Evolutionary conservation across 2,329 filamentous ascomycete species (phyloP).

Genomic region (Scedosporium apiospermum): DNA sequence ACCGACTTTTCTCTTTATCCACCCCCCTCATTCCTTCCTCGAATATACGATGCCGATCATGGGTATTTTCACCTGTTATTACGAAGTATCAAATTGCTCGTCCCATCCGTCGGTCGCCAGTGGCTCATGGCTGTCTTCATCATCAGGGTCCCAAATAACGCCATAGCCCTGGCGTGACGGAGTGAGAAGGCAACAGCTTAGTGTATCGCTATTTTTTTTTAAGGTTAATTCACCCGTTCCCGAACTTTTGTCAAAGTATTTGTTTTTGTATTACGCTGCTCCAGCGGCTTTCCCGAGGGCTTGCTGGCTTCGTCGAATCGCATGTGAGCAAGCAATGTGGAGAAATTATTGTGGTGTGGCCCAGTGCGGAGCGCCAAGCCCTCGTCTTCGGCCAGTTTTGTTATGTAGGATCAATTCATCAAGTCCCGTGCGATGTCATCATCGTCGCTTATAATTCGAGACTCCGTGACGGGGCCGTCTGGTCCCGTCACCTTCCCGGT

Average conservation of each 20-base stretch:
- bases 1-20: too few species aligned
- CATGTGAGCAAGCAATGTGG: too few species aligned
- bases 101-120: not conserved
- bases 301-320: too few species aligned
- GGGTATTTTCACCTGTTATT: not conserved
- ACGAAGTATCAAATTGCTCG: not conserved
- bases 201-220: not conserved
- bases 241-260: too few species aligned
- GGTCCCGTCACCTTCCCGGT: not conserved
- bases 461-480: not conserved
- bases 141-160: constrained; percentile 1
- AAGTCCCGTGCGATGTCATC: not conserved
- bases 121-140: not conserved
- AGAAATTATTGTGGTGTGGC: not conserved
- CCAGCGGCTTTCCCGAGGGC: too few species aligned
- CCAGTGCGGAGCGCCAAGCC: not conserved
- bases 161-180: not conserved
- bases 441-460: not conserved
- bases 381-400: not conserved
- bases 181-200: not conserved
- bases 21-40: not conserved
- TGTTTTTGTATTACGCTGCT: too few species aligned
- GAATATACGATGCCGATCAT: not conserved
- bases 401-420: not conserved
- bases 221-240: too few species aligned